Evolutionary conservation across 306 rosid genomes (phyloP).

Genomic region (Quercus berberidifolia): DNA sequence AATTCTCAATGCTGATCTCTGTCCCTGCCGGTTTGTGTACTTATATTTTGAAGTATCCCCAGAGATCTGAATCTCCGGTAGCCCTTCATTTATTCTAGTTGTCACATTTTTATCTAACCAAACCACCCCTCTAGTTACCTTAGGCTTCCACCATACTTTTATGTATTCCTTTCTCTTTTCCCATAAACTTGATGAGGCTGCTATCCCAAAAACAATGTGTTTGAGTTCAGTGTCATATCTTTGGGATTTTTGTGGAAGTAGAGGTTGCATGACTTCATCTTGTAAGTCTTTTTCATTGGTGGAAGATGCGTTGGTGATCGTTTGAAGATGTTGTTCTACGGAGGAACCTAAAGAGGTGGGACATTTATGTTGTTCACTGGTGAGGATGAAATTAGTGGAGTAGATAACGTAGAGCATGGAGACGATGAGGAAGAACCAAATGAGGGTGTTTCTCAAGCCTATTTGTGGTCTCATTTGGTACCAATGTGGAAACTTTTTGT

Average conservation of each 20-base stretch:
- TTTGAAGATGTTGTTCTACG: constrained; percentile 22
- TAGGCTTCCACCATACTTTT: constrained; percentile 85
- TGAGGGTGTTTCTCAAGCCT: constrained; percentile 38
- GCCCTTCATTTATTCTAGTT: constrained; percentile 28
- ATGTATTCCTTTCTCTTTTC: constrained; percentile 69
- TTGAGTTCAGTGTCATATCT: constrained; percentile 47
- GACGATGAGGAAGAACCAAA: constrained; percentile 47
- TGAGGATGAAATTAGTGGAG: constrained; percentile 52
- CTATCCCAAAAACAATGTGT: constrained; percentile 82
- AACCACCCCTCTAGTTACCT: constrained; percentile 73
- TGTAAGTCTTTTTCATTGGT: background rate
- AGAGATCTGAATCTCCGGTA: constrained; percentile 73
- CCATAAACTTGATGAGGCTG: constrained; percentile 78
- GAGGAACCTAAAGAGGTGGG: constrained; percentile 25
- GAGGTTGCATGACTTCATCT: background rate
- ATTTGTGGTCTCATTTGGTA: constrained; percentile 24
- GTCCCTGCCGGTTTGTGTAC: constrained; percentile 67
- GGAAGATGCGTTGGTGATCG: constrained; percentile 28
- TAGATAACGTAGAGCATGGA: constrained; percentile 50
- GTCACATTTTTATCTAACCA: constrained; percentile 65
- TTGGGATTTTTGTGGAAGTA: constrained; percentile 17
- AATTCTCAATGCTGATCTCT: constrained; percentile 79
- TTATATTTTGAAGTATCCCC: constrained; percentile 48
- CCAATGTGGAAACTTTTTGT: constrained; percentile 13
- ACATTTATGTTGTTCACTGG: constrained; percentile 42